phyloP scores from a whole-genome alignment of 1,284 basidiomycete genomes.

The Phellopilus nigrolimitatus region DNA sequence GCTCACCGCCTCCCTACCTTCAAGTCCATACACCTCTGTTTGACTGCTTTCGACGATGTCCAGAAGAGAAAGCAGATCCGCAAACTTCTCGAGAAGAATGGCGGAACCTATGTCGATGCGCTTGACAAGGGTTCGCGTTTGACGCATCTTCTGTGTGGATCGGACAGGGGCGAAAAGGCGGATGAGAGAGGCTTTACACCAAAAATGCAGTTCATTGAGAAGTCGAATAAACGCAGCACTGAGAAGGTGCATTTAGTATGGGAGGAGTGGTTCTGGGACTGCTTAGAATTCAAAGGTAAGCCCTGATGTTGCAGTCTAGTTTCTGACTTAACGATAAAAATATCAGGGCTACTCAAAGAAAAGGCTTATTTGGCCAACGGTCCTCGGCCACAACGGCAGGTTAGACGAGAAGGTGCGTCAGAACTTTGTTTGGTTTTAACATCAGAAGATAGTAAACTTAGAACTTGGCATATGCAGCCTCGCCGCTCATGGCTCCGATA shows the following conservation, averaged over 20 bases:
- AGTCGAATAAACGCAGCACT: slow-evolving; percentile 60
- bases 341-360: slow-evolving; percentile 45
- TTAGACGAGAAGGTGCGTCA: slow-evolving; percentile 30
- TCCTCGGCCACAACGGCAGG: slow-evolving; percentile 53
- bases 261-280: slow-evolving; percentile 88
- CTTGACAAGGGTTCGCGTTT: slow-evolving; percentile 51
- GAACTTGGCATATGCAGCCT: neutral
- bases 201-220: slow-evolving; percentile 66
- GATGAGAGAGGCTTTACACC: slow-evolving; percentile 11
- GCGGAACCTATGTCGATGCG: slow-evolving; percentile 55
- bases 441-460: too few species aligned
- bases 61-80: slow-evolving; percentile 51
- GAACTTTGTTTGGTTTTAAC: neutral
- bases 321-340: neutral
- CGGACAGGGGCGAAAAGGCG: slow-evolving; percentile 51
- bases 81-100: slow-evolving; percentile 45
- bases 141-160: slow-evolving; percentile 36
- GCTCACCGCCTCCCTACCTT: slow-evolving; percentile 63
- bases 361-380: slow-evolving; percentile 50
- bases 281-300: slow-evolving; percentile 59
- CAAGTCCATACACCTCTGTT: slow-evolving; percentile 52
- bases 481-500: slow-evolving; percentile 9
- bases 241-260: slow-evolving; percentile 68
- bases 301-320: slow-evolving; percentile 1
- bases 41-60: slow-evolving; percentile 63